Conservation (phyloP, 2,329 filamentous ascomycete species). For the Sporothrix sp. region DNA sequence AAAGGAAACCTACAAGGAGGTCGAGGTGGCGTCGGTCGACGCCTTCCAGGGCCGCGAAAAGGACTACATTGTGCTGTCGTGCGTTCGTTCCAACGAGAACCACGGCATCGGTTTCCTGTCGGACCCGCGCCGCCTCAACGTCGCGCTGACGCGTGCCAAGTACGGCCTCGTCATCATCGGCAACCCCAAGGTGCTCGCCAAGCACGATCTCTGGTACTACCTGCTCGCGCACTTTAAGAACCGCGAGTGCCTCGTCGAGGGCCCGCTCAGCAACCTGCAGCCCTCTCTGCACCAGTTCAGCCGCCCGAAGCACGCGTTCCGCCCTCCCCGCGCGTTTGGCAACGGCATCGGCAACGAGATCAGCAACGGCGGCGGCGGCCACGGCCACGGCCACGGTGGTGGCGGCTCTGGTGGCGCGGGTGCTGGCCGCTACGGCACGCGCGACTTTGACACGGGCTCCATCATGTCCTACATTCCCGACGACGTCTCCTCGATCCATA, state of each 20-base stretch:
- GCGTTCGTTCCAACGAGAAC: slow-evolving; percentile 96
- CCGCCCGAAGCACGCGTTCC: slow-evolving; percentile 84
- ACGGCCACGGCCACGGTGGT: slow-evolving; percentile 21
- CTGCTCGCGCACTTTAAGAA: slow-evolving; percentile 95
- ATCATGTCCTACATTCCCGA: slow-evolving; percentile 94
- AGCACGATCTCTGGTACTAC: slow-evolving; percentile 96
- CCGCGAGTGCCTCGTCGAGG: slow-evolving; percentile 89
- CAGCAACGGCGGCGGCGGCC: slow-evolving; percentile 16
- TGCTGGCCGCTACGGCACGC: slow-evolving; percentile 19
- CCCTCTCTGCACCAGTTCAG: slow-evolving; percentile 91
- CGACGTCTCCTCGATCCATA: slow-evolving; percentile 92
- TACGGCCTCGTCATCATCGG: slow-evolving; percentile 94
- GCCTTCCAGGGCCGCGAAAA: slow-evolving; percentile 98
- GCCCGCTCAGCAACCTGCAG: slow-evolving; percentile 90
- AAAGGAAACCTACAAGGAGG: slow-evolving; percentile 97
- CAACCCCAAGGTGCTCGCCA: slow-evolving; percentile 93
- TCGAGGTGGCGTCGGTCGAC: slow-evolving; percentile 96
- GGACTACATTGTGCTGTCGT: slow-evolving; percentile 96
- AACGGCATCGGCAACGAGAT: slow-evolving; percentile 23
- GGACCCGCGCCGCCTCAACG: slow-evolving; percentile 92
- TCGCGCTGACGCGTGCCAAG: slow-evolving; percentile 92
- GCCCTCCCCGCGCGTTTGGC: slow-evolving; percentile 76
- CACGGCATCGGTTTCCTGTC: slow-evolving; percentile 98
- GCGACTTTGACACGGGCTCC: slow-evolving; percentile 68
- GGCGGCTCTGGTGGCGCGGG: slow-evolving; percentile 13